These are phyloP conservation scores for Lactarius deliciosus DNA, from an alignment of 768 basidiomycete species.

Conservation along the genomic window DNA sequence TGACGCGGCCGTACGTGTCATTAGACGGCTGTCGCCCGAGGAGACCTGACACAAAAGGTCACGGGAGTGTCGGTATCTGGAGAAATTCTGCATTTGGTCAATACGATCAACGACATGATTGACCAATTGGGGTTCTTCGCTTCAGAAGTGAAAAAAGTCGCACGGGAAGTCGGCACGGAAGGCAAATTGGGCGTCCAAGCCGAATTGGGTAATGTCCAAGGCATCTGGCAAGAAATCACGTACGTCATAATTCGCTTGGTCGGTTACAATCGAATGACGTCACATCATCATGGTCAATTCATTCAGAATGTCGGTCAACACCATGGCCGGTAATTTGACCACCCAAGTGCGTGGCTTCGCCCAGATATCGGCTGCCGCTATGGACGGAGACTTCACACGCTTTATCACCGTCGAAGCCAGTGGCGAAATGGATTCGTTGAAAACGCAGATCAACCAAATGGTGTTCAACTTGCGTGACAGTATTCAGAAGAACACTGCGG, in stretches of 20 bases:
- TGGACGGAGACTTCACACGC: conserved; percentile 97
- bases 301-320: conserved; percentile 87
- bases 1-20: conserved; percentile 9
- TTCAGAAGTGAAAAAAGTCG: conserved; percentile 89
- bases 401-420: conserved; percentile 99
- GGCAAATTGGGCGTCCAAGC: conserved; percentile 99
- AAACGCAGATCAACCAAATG: conserved; percentile 99
- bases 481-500: conserved; percentile 98
- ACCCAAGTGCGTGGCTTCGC: conserved; percentile 99
- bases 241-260: conserved; percentile 41
- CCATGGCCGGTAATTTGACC: conserved; percentile 96
- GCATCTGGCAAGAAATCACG: conserved; percentile 99
- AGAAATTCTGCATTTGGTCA: conserved; percentile 93
- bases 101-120: conserved; percentile 94
- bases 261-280: conserved; percentile 28
- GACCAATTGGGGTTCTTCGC: conserved; percentile 69
- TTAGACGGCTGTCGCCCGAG: conserved; percentile 87
- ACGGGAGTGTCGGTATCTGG: conserved; percentile 89
- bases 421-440: conserved; percentile 99
- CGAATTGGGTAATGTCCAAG: conserved; percentile 94
- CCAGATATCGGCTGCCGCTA: conserved; percentile 97
- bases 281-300: neutral
- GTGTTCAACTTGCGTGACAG: conserved; percentile 94
- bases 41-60: conserved; percentile 93
- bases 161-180: conserved; percentile 95